Evolutionary conservation across 345 rosid species (phyloP).

Genomic region (Cochlearia excelsa): DNA sequence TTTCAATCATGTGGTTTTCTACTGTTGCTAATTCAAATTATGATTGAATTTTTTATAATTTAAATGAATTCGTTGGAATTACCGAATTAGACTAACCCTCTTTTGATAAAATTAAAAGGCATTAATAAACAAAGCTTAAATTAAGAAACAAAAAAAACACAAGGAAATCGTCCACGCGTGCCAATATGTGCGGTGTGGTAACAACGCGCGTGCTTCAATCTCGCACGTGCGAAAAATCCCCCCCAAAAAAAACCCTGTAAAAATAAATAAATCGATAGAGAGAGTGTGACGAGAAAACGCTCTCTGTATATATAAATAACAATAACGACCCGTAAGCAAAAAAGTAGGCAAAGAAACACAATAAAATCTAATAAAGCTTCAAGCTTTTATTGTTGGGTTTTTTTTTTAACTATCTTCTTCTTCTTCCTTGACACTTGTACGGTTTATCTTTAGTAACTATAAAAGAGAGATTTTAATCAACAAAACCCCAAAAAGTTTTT

Average conservation of each 20-base stretch:
- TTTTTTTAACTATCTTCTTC: background rate
- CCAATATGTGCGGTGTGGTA: conserved; percentile 39
- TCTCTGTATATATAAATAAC: conserved; percentile 23
- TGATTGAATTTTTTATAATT: no score
- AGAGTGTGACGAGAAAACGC: conserved; percentile 32
- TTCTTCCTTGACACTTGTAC: conserved; percentile 29
- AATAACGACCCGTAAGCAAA: conserved; percentile 20
- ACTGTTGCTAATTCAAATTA: no score
- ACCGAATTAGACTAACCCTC: no score
- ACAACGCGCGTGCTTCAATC: conserved; percentile 48
- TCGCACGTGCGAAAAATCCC: conserved; percentile 52
- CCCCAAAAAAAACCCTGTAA: background rate
- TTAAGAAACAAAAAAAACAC: conserved; percentile 9
- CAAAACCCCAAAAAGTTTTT: background rate
- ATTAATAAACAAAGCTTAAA: no score
- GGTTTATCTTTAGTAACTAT: conserved; percentile 17
- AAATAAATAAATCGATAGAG: background rate
- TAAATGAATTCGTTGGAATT: no score
- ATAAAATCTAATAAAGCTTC: background rate
- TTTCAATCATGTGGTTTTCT: background rate
- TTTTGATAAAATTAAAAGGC: no score
- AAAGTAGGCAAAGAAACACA: conserved; percentile 18
- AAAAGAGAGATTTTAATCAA: background rate
- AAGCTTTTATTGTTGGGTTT: background rate
- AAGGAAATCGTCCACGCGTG: conserved; percentile 62